A percentile compares a stretch with the other conserved stretches of the same genome.
Evolutionary conservation across 1,139 yeast genomes (phyloP).

Genomic region (Yamadazyma trypodendri): DNA sequence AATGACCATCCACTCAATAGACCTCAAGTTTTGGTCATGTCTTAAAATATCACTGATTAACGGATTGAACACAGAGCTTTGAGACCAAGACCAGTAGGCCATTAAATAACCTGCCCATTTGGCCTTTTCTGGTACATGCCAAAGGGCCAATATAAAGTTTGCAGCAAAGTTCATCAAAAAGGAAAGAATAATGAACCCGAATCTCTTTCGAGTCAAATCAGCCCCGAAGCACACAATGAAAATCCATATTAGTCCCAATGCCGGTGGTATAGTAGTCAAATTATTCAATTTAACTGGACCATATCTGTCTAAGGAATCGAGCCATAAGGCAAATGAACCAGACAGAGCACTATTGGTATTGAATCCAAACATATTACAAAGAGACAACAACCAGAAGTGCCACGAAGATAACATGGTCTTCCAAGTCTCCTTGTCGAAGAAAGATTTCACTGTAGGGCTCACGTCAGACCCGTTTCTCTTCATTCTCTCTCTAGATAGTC

Average conservation of each 20-base stretch:
- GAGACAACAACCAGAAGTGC: conserved; percentile 24
- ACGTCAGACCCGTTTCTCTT: conserved; percentile 24
- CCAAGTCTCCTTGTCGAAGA: conserved; percentile 25
- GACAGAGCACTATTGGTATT: conserved; percentile 42
- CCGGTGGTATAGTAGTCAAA: conserved; percentile 48
- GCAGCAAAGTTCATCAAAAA: conserved; percentile 29
- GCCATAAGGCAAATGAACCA: conserved; percentile 48
- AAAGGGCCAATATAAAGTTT: conserved; percentile 34
- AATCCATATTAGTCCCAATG: conserved; percentile 50
- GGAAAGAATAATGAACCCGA: conserved; percentile 25
- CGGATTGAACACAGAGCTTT: conserved; percentile 25
- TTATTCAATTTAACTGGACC: conserved; percentile 37
- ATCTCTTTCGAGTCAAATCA: conserved; percentile 27
- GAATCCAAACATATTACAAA: conserved; percentile 24
- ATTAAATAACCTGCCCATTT: conserved; percentile 36
- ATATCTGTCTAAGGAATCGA: conserved; percentile 43
- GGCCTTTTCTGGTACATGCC: conserved; percentile 37
- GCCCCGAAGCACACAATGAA: conserved; percentile 34
- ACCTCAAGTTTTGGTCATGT: conserved; percentile 23
- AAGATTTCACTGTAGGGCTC: conserved; percentile 18
- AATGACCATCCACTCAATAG: conserved; percentile 26
- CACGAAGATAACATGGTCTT: conserved; percentile 23
- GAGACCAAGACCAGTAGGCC: conserved; percentile 21
- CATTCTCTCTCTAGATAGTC: conserved; percentile 24
- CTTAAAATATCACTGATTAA: conserved; percentile 22